Conservation (phyloP, 1,139 yeast species). For the Casaregolazyma suthepensis region DNA sequence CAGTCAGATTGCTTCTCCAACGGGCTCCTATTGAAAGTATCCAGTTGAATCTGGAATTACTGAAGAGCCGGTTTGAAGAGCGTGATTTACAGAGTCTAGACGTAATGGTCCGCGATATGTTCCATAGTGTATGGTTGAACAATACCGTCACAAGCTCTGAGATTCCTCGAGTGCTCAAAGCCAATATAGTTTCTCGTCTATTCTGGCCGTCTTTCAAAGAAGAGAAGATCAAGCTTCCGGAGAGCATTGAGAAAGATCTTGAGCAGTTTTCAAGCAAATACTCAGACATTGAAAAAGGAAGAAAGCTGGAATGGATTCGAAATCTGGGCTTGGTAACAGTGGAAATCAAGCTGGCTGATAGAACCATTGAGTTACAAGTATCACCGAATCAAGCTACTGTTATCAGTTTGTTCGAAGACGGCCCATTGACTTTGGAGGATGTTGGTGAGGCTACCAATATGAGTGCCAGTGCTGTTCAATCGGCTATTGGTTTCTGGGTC, state of each 20-base stretch:
- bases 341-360: slow-evolving; percentile 48
- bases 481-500: slow-evolving; percentile 46
- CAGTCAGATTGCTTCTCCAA: slow-evolving; percentile 50
- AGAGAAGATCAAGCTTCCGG: slow-evolving; percentile 45
- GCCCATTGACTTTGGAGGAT: slow-evolving; percentile 19
- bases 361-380: slow-evolving; percentile 42
- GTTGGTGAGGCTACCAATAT: slow-evolving; percentile 23
- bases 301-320: slow-evolving; percentile 54
- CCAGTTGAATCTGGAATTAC: slow-evolving; percentile 41
- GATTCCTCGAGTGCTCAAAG: slow-evolving; percentile 19
- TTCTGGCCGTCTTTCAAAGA: slow-evolving; percentile 47
- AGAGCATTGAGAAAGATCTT: slow-evolving; percentile 36
- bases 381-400: slow-evolving; percentile 68
- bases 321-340: slow-evolving; percentile 59
- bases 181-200: slow-evolving; percentile 37
- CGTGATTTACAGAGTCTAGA: slow-evolving; percentile 61
- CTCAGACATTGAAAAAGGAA: slow-evolving; percentile 44
- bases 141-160: slow-evolving; percentile 16
- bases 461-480: slow-evolving; percentile 20
- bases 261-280: slow-evolving; percentile 41
- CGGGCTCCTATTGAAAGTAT: slow-evolving; percentile 38
- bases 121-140: slow-evolving; percentile 29
- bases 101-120: slow-evolving; percentile 77
- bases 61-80: slow-evolving; percentile 64
- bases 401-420: slow-evolving; percentile 47